These are phyloP conservation scores for Clavariopsis aquatica DNA, from an alignment of 495 filamentous ascomycete species.

Conservation along the genomic window DNA sequence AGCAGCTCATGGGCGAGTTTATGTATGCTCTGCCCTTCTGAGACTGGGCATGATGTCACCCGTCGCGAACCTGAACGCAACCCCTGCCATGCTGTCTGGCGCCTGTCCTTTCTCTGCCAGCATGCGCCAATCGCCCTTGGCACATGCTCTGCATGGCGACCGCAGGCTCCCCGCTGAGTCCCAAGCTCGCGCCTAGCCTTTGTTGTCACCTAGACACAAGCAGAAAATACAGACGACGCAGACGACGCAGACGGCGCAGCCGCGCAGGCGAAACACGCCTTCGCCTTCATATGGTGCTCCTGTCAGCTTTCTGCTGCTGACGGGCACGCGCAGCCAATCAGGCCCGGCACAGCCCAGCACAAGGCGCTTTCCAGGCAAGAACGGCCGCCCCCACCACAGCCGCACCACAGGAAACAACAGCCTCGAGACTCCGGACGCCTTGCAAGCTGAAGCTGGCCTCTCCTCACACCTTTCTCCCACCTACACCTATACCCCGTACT, in stretches of 20 bases:
- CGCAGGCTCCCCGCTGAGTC: too few species aligned
- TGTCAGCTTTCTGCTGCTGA: background rate
- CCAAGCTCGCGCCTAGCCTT: background rate
- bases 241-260: background rate
- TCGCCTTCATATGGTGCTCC: background rate
- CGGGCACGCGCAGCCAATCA: background rate
- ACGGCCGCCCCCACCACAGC: conserved; percentile 17
- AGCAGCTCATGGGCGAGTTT: conserved; percentile 6
- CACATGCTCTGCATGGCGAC: background rate
- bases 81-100: background rate
- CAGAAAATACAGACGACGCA: background rate
- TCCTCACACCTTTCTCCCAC: background rate
- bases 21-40: conserved; percentile 9
- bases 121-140: background rate
- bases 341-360: background rate
- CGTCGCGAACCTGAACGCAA: conserved; percentile 16
- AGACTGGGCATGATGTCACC: conserved; percentile 10
- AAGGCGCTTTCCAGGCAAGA: background rate
- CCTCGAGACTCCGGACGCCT: background rate
- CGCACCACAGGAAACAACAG: conserved; percentile 11
- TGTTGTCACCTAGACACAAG: background rate
- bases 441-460: conserved; percentile 2
- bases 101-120: background rate
- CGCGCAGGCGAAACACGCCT: background rate
- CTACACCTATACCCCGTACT: background rate